Percentiles rank a stretch among this genome's conserved stretches.
These are phyloP conservation scores for Allium cepa DNA, from an alignment of 106 monocot species.

Conservation along the genomic window DNA sequence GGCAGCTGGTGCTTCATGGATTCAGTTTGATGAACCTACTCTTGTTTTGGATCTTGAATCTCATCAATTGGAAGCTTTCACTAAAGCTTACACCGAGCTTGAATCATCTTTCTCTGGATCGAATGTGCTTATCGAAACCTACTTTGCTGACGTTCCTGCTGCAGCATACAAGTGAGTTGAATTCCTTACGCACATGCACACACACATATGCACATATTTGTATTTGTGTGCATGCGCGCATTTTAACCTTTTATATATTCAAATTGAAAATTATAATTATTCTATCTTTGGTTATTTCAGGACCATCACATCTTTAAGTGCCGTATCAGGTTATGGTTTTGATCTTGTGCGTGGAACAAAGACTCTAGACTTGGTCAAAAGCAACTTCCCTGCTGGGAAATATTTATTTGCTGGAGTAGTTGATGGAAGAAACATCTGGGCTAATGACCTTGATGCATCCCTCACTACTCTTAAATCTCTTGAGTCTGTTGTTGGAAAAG, in stretches of 20 bases:
- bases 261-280: slow-evolving; percentile 4
- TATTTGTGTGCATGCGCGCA: too few relatives aligned
- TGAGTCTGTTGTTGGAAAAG: slow-evolving; percentile 18
- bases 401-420: slow-evolving; percentile 27
- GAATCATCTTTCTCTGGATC: slow-evolving; percentile 20
- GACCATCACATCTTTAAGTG: slow-evolving; percentile 17
- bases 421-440: slow-evolving; percentile 32
- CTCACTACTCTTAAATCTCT: slow-evolving; percentile 16
- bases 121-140: slow-evolving; percentile 24
- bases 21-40: slow-evolving; percentile 28
- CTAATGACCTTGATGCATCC: slow-evolving; percentile 22
- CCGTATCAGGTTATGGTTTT: slow-evolving; percentile 25
- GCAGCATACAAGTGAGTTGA: slow-evolving; percentile 18
- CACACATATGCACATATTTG: not conserved
- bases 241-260: not conserved
- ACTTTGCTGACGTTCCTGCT: slow-evolving; percentile 27
- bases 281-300: slow-evolving; percentile 1
- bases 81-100: slow-evolving; percentile 17
- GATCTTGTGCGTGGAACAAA: slow-evolving; percentile 30
- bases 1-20: slow-evolving; percentile 26
- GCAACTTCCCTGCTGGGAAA: slow-evolving; percentile 23
- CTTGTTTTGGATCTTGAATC: slow-evolving; percentile 22
- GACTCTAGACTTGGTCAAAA: slow-evolving; percentile 21
- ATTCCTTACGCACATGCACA: not conserved
- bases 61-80: slow-evolving; percentile 25